These are phyloP conservation scores for Scheffersomyces titani DNA, from an alignment of 1,139 yeast species.

Conservation along the genomic window DNA sequence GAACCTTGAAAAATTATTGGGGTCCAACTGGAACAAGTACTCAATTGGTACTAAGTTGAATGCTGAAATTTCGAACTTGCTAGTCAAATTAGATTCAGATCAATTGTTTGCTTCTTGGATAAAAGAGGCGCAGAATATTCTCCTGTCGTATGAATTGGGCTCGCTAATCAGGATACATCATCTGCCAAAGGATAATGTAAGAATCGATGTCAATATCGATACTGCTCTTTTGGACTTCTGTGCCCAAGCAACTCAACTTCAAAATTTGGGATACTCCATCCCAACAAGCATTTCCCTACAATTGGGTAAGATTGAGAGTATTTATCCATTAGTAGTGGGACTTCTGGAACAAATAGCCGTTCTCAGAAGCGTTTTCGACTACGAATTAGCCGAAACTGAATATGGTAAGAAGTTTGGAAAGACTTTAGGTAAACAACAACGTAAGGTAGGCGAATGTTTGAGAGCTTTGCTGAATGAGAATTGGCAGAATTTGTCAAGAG, in stretches of 20 bases:
- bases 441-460: conserved; percentile 25
- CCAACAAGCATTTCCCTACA: conserved; percentile 43
- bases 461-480: conserved; percentile 33
- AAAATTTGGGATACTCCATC: conserved; percentile 55
- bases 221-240: conserved; percentile 42
- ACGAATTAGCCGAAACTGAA: conserved; percentile 16
- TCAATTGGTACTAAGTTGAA: conserved; percentile 70
- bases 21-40: conserved; percentile 72
- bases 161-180: conserved; percentile 37
- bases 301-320: conserved; percentile 44
- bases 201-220: conserved; percentile 52
- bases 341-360: conserved; percentile 45
- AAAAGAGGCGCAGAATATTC: conserved; percentile 9
- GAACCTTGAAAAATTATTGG: conserved; percentile 42
- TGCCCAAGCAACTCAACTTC: conserved; percentile 56
- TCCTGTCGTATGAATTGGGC: conserved; percentile 25
- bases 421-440: conserved; percentile 43
- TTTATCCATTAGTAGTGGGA: conserved; percentile 61
- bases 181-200: conserved; percentile 6
- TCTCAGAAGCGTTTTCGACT: conserved; percentile 28
- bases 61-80: conserved; percentile 47
- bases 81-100: conserved; percentile 47
- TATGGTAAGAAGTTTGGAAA: conserved; percentile 41
- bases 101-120: conserved; percentile 53
- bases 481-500: conserved; percentile 61